Percentiles rank a stretch among this genome's conserved stretches.
Evolutionary conservation across 139 green algal genomes (phyloP).

Genomic region (Zygnema cylindricum): DNA sequence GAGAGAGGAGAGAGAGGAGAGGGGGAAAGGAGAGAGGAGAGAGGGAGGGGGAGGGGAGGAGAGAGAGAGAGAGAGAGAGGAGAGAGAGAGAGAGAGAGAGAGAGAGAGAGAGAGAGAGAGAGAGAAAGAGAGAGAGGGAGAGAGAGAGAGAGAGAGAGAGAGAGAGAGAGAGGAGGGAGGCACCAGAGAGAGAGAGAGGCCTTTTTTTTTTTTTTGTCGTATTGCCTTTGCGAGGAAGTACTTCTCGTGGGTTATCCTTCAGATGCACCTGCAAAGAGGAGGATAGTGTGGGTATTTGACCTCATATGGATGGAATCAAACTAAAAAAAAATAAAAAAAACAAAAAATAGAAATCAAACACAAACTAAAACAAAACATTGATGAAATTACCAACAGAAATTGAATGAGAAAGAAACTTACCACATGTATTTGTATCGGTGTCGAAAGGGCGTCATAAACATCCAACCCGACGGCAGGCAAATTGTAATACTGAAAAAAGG

Average conservation of each 20-base stretch:
- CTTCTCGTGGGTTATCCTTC: background rate
- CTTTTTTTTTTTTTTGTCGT: background rate
- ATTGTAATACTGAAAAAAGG: conserved; percentile 14
- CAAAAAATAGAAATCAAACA: no score
- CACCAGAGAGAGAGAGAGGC: background rate
- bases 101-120: background rate
- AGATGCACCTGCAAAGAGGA: background rate
- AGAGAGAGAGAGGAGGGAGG: background rate
- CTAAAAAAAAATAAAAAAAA: no score
- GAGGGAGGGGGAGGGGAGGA: no score
- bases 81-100: background rate
- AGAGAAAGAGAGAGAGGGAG: background rate
- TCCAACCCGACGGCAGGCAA: background rate
- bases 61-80: background rate
- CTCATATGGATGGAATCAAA: no score
- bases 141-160: background rate
- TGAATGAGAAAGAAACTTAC: background rate
- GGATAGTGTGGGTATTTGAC: no score
- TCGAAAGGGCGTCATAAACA: conserved; percentile 6
- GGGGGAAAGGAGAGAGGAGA: background rate
- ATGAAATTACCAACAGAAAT: background rate
- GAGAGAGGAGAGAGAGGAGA: background rate
- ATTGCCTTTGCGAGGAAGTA: background rate
- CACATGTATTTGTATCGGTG: background rate
- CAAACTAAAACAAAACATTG: no score